phyloP scores from a whole-genome alignment of 2,329 filamentous ascomycete species.

The Zasmidium citrigriseum region DNA sequence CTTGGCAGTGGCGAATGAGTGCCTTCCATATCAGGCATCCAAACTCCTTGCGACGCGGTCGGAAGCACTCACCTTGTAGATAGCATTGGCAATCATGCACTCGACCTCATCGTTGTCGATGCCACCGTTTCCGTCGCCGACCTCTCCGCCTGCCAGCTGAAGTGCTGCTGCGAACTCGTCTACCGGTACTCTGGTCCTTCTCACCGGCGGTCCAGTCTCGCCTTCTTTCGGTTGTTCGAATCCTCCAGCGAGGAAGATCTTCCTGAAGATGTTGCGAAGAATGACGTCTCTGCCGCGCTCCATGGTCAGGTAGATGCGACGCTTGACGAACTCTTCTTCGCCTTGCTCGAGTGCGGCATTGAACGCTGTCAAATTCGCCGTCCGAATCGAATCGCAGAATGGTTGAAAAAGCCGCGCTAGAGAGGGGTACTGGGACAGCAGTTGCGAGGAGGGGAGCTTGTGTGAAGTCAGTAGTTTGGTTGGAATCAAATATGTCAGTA shows the following conservation, averaged over 20 bases:
- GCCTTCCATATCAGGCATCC: constrained; percentile 15
- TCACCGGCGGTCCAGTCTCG: constrained; percentile 56
- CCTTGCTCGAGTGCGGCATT: constrained; percentile 77
- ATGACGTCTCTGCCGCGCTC: constrained; percentile 91
- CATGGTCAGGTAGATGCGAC: constrained; percentile 90
- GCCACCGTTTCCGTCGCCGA: constrained; percentile 56
- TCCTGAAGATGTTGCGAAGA: constrained; percentile 85
- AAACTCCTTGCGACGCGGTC: background rate
- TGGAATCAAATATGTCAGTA: constrained; percentile 91
- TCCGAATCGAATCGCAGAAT: constrained; percentile 75
- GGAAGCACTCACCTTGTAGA: constrained; percentile 76
- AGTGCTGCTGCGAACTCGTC: constrained; percentile 84
- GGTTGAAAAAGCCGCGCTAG: constrained; percentile 78
- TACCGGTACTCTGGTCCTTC: constrained; percentile 75
- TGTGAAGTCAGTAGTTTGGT: constrained; percentile 88
- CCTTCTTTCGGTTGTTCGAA: constrained; percentile 76
- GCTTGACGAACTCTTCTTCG: constrained; percentile 90
- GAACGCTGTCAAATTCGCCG: constrained; percentile 79
- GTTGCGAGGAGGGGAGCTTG: constrained; percentile 70
- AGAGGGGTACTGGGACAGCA: constrained; percentile 74
- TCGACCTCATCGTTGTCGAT: constrained; percentile 92
- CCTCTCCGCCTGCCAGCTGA: constrained; percentile 62
- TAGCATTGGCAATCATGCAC: constrained; percentile 91
- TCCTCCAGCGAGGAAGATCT: constrained; percentile 83
- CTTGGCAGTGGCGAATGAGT: constrained; percentile 6